A percentile compares a stretch with the other conserved stretches of the same genome.
Conservation (phyloP, 1,139 yeast genomes). For the Candida sp. region DNA sequence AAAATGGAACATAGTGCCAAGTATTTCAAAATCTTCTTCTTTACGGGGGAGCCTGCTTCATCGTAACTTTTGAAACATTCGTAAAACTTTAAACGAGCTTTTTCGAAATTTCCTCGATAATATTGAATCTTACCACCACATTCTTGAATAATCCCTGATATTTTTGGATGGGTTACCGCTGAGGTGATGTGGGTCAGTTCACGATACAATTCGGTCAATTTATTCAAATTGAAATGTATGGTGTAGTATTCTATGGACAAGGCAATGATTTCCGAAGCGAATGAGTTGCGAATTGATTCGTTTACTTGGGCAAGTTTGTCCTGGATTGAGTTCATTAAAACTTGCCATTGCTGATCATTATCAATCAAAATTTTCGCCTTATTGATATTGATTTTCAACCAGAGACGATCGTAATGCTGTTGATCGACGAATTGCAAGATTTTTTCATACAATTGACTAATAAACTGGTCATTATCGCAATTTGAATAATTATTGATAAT, state of each 20-base stretch:
- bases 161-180: conserved; percentile 73
- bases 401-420: conserved; percentile 4
- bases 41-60: conserved; percentile 66
- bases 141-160: conserved; percentile 68
- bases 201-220: conserved; percentile 46
- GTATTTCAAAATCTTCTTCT: conserved; percentile 58
- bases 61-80: conserved; percentile 76
- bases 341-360: conserved; percentile 32
- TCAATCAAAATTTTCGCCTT: conserved; percentile 58
- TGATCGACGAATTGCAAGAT: conserved; percentile 18
- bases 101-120: conserved; percentile 55
- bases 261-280: conserved; percentile 61
- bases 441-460: conserved; percentile 25
- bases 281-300: conserved; percentile 44
- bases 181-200: conserved; percentile 48
- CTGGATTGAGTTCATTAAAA: conserved; percentile 40
- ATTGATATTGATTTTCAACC: conserved; percentile 12
- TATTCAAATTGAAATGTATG: conserved; percentile 25
- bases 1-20: conserved; percentile 62
- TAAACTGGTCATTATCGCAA: conserved; percentile 23
- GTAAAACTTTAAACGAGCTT: conserved; percentile 64
- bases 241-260: conserved; percentile 52
- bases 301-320: conserved; percentile 32
- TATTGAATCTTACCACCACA: conserved; percentile 73
- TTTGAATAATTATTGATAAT: conserved; percentile 47